phyloP scores from a whole-genome alignment of 345 rosid genomes.

The Microcos paniculata region DNA sequence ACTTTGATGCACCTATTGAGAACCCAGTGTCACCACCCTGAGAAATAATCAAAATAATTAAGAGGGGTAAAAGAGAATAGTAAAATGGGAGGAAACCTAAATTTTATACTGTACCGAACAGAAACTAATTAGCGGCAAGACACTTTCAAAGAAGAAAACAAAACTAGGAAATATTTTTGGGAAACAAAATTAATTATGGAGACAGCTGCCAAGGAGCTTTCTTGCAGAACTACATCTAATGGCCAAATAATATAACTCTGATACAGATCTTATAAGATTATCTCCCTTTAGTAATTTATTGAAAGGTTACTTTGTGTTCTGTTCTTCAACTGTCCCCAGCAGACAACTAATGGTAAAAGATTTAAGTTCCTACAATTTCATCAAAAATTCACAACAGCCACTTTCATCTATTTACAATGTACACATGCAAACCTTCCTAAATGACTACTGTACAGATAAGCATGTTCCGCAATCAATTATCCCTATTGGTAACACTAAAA shows the following conservation, averaged over 20 bases:
- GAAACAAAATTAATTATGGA: not conserved
- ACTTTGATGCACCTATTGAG: conserved; percentile 65
- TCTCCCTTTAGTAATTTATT: not conserved
- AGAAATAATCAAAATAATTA: not conserved
- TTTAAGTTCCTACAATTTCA: not conserved
- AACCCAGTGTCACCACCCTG: conserved; percentile 78
- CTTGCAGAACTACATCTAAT: not conserved
- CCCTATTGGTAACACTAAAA: not conserved
- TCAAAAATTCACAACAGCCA: not conserved
- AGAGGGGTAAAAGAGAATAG: no score
- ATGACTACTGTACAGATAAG: not conserved
- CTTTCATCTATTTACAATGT: not conserved
- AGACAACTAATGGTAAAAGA: not conserved
- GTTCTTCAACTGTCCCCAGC: not conserved
- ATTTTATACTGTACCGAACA: not conserved
- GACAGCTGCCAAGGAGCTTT: not conserved
- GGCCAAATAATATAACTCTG: not conserved
- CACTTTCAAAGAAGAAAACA: not conserved
- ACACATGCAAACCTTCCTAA: not conserved
- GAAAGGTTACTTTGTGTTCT: not conserved
- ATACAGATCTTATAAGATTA: not conserved
- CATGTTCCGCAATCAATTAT: not conserved
- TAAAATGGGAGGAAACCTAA: not conserved
- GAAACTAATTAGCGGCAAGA: not conserved
- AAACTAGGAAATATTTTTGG: not conserved